Evolutionary conservation across 2,329 filamentous ascomycete genomes (phyloP).

Genomic region (Ascochyta viciae-villosae): DNA sequence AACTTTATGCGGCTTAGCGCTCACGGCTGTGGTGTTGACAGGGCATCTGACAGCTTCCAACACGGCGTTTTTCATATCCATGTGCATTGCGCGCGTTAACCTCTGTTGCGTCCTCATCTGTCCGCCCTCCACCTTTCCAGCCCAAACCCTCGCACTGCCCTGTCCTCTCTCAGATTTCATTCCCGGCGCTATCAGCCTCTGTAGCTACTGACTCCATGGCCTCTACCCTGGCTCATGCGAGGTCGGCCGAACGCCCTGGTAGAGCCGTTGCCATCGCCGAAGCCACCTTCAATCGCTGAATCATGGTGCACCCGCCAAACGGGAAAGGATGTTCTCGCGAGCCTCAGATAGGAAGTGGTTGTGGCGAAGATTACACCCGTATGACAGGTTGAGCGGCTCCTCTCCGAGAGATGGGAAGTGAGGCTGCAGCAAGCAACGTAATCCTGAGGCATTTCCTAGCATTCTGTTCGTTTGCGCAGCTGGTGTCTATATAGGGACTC

Average conservation of each 20-base stretch:
- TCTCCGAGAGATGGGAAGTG: background rate
- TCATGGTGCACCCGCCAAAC: background rate
- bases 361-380: background rate
- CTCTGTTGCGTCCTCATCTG: slow-evolving; percentile 20
- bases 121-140: background rate
- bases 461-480: background rate
- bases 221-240: background rate
- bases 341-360: background rate
- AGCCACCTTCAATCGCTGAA: background rate
- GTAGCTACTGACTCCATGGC: no score
- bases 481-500: slow-evolving; percentile 4
- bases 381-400: background rate
- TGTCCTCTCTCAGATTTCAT: background rate
- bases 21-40: slow-evolving; percentile 12
- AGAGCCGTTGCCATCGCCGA: background rate
- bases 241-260: slow-evolving; percentile 2
- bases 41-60: slow-evolving; percentile 12
- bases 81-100: slow-evolving; percentile 20
- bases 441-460: slow-evolving; percentile 1
- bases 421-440: background rate
- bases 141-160: background rate
- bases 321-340: background rate
- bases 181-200: background rate
- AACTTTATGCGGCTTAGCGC: slow-evolving; percentile 18
- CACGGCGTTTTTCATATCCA: slow-evolving; percentile 7